Base-by-base conservation (phyloP, 805 yeast species). In the Pichia scutulata region DNA sequence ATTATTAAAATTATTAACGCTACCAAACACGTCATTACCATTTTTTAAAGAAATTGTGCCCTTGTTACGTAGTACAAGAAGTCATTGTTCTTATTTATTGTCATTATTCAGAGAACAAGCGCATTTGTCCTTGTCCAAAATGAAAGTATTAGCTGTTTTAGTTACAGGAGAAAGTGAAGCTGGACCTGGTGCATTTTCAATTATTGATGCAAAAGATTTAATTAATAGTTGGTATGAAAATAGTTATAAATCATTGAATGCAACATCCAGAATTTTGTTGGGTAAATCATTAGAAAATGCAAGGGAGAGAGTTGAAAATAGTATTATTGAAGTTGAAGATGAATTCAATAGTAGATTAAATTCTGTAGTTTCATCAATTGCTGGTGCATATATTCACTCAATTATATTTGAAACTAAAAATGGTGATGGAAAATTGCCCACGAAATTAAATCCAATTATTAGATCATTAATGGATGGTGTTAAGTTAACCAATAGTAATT, bases 161-260 rank as follows among this genome's bases (percentile, higher is more conserved):
- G 97, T 92, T 4, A 92, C 89, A 65, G 99, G 99, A 36, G 98
- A 93, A 62, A 74, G 81, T 1, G 95, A 87, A 52, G 96, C 97
- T 2, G 97, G 97, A 2, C 89, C 95, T 1, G 89, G 84, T 59
- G 98, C 97, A 0, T 93, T 93, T 68, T 79, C 89, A 16, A 64
- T 93, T 40, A 85, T 77, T 41, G 77, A 79, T 53, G 97, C 97
- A 1, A 85, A 85, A 50, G 77, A 79, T 54, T 76, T 89, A 1
- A 59, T 84, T 30, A 70, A 71, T 40, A 86, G 81, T 39, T 78
- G 81, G 7, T 88, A 79, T 61, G 78, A 76, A n/a, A 84, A 83
- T 60, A 69, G 89, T 55, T 69, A 81, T 56, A 79, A 77, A 51
- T 64, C 76, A 9, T 68, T 93, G 59, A 72, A 84, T 16, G 80